Evolutionary conservation across 495 filamentous ascomycete species (phyloP), one percentile per base, ranked within the genome.

Genomic region (Aspergillus nanangensis): DNA sequence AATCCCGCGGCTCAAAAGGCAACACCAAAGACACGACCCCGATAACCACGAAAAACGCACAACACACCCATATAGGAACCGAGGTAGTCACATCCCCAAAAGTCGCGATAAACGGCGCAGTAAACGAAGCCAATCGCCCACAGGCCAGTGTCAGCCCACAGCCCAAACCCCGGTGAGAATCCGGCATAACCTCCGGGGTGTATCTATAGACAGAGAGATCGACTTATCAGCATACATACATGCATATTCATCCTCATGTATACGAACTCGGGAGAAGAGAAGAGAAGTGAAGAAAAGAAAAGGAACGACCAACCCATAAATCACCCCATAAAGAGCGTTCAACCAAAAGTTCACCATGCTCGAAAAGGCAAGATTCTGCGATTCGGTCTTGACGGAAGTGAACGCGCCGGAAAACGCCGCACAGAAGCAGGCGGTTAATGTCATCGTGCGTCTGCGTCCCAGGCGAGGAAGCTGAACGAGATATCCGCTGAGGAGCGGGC

Each of bases 41-140:
- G 17, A 42, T 49, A 17, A 25, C 14, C 2, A 44, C 47, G 22
- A 19, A 49, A 29, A 49, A 29, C 10, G 19, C 47, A 21, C 8
- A 24, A 38, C 29, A 49, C 2, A 49, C 38, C 29, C 29, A 49
- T 5, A 49, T 33, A 3, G 47, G 47, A 3, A 38, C 32, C 10
- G 38, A 35, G 0, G 38, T 32, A 2, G 18, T 19, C 2, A 43
- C 11, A 49, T 49, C 32, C 21, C 18, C 40, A 13, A 36, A 49
- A 1, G 47, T 49, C 3, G 47, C 33, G 27, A 49, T 43, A 44
- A 49, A 49, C 19, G 47, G 47, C 18, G 39, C 20, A 9, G 39
- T 15, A 5, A 44, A 24, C 3, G 47, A 49, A 1, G 41, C 47
- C 8, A 38, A 8, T 17, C 38, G 31, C 5, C 39, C 39, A 37